phyloP scores from a whole-genome alignment of 495 filamentous ascomycete species.

The Talaromyces ruber region DNA sequence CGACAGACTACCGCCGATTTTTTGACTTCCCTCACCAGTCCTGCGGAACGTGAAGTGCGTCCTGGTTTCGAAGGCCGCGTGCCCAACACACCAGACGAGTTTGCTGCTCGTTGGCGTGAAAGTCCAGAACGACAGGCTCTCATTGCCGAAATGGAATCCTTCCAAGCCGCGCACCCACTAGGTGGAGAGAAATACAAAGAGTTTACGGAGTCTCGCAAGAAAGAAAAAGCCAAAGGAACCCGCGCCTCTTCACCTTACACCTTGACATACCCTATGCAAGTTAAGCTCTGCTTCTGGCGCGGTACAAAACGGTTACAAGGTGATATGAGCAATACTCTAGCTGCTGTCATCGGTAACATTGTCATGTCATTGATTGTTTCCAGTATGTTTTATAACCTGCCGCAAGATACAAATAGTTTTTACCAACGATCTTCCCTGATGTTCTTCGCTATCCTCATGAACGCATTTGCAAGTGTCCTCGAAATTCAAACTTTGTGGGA shows the following conservation, averaged over 20 bases:
- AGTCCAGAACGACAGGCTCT: constrained; percentile 43
- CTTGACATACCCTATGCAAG: constrained; percentile 35
- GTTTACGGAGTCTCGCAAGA: constrained; percentile 32
- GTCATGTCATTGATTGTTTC: constrained; percentile 79
- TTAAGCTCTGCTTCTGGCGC: constrained; percentile 41
- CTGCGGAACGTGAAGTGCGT: constrained; percentile 55
- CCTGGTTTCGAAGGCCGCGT: constrained; percentile 55
- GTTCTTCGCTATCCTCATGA: constrained; percentile 88
- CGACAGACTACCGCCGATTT: constrained; percentile 67
- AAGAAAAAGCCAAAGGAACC: constrained; percentile 34
- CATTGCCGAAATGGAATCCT: constrained; percentile 45
- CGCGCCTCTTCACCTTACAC: constrained; percentile 39
- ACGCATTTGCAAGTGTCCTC: constrained; percentile 76
- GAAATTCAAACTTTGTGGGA: constrained; percentile 60
- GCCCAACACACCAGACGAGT: constrained; percentile 66
- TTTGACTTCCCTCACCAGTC: constrained; percentile 65
- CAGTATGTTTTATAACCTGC: constrained; percentile 79
- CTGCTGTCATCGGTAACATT: constrained; percentile 69
- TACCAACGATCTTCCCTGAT: constrained; percentile 76
- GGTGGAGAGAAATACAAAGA: constrained; percentile 29
- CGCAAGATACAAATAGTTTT: constrained; percentile 58
- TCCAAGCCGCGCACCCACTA: constrained; percentile 34
- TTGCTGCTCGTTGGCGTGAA: constrained; percentile 53
- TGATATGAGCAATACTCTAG: constrained; percentile 68
- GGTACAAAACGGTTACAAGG: constrained; percentile 55